Percentiles rank a stretch among this genome's conserved stretches.
Evolutionary conservation across 306 rosid species (phyloP).

Genomic region (Abrus pulchellus): DNA sequence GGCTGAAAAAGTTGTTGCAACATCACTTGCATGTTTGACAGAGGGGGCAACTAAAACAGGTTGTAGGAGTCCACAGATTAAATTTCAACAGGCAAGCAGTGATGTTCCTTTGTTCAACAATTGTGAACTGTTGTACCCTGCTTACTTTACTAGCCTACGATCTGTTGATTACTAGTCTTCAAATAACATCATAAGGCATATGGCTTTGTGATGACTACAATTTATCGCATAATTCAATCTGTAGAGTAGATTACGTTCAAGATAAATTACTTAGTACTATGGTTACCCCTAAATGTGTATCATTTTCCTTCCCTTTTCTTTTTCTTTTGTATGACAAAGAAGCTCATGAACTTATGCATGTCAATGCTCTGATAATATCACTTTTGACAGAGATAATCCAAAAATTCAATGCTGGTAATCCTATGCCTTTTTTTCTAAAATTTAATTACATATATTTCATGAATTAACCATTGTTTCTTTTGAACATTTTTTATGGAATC

Average conservation of each 20-base stretch:
- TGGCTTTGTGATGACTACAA: not conserved
- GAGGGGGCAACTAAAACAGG: slow-evolving; percentile 51
- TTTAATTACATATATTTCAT: not conserved
- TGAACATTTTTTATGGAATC: not conserved
- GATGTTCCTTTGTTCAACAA: slow-evolving; percentile 20
- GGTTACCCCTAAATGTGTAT: not conserved
- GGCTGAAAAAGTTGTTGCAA: slow-evolving; percentile 78
- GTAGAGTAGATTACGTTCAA: not conserved
- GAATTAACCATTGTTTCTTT: not conserved
- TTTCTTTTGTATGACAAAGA: slow-evolving; percentile 16
- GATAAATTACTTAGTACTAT: not conserved
- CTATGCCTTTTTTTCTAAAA: not conserved
- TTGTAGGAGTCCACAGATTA: slow-evolving; percentile 47
- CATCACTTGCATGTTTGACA: slow-evolving; percentile 67
- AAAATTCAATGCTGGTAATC: not conserved
- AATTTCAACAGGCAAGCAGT: slow-evolving; percentile 73
- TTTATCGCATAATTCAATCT: not conserved
- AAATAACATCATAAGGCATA: not conserved
- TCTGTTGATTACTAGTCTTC: slow-evolving; percentile 22
- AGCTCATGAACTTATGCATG: not conserved
- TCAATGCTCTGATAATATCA: not conserved
- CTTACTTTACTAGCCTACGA: slow-evolving; percentile 3
- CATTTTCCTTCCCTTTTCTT: not conserved
- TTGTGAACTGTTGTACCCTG: not conserved
- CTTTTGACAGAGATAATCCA: not conserved